phyloP scores from a whole-genome alignment of 441 rosid genomes.

The Populus hybrid region DNA sequence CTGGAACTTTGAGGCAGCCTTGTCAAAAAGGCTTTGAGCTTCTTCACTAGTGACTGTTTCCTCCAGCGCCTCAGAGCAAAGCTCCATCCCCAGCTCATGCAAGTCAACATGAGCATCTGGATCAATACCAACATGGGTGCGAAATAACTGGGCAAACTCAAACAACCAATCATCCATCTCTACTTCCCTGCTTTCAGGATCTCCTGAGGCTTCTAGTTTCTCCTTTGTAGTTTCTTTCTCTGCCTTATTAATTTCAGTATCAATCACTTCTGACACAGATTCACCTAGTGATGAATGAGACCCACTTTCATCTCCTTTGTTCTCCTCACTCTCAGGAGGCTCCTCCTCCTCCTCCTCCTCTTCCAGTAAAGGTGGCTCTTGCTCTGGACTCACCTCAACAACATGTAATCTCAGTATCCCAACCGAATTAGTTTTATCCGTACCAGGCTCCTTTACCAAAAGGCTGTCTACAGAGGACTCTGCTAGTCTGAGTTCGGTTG shows the following conservation, averaged over 20 bases:
- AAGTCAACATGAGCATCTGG: conserved; percentile 91
- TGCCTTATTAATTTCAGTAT: conserved; percentile 41
- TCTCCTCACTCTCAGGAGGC: conserved; percentile 46
- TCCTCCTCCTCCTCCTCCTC: conserved; percentile 66
- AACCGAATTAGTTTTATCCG: conserved; percentile 41
- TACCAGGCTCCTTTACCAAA: conserved; percentile 47
- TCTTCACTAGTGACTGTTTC: conserved; percentile 90
- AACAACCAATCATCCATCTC: conserved; percentile 97
- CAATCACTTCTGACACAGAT: conserved; percentile 40
- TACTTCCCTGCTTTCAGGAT: conserved; percentile 68
- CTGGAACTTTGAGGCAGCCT: conserved; percentile 88
- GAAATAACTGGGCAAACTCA: conserved; percentile 93
- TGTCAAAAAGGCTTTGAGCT: conserved; percentile 79
- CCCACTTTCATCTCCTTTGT: conserved; percentile 49
- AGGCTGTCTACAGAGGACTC: conserved; percentile 58
- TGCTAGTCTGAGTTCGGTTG: conserved; percentile 70
- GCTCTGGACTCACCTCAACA: conserved; percentile 87
- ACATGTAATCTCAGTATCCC: conserved; percentile 80
- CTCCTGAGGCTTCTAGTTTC: conserved; percentile 51
- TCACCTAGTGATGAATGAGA: conserved; percentile 52
- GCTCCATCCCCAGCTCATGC: conserved; percentile 97
- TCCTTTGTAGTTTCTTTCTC: conserved; percentile 51
- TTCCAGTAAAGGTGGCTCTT: conserved; percentile 66
- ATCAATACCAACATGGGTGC: conserved; percentile 83
- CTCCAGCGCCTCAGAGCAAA: conserved; percentile 91